phyloP scores from a whole-genome alignment of 805 yeast genomes.

The Sugiyamaella floridensis region DNA sequence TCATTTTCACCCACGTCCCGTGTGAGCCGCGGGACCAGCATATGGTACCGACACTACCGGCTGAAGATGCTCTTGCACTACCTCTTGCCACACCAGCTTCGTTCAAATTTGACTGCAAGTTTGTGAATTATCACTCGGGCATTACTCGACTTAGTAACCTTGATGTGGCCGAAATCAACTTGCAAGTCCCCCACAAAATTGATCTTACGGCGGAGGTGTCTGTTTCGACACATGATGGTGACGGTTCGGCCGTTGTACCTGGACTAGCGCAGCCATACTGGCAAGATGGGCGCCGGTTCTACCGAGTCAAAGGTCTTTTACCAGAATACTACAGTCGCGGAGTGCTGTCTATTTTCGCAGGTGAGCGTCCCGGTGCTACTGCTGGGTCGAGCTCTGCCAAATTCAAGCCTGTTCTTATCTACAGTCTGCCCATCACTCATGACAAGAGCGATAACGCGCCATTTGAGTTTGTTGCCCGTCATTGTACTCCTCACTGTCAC shows the following conservation, averaged over 20 bases:
- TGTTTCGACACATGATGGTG: conserved; percentile 18
- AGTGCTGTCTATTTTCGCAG: conserved; percentile 57
- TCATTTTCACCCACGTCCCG: conserved; percentile 85
- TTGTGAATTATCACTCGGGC: conserved; percentile 70
- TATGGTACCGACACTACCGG: conserved; percentile 76
- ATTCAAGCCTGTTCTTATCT: conserved; percentile 54
- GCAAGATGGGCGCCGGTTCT: conserved; percentile 56
- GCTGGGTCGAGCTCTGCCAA: conserved; percentile 1
- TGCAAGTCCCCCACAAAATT: conserved; percentile 62
- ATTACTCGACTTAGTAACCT: conserved; percentile 63
- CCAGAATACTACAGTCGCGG: conserved; percentile 69
- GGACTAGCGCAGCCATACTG: conserved; percentile 77
- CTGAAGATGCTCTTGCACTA: conserved; percentile 65
- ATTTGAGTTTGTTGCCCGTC: conserved; percentile 62
- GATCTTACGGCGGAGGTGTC: conserved; percentile 52
- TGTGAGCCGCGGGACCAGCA: conserved; percentile 73
- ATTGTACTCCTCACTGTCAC: conserved; percentile 63
- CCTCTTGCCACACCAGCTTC: conserved; percentile 87
- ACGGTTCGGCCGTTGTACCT: conserved; percentile 40
- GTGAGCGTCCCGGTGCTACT: conserved; percentile 49
- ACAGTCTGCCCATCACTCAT: conserved; percentile 71
- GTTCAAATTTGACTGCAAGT: conserved; percentile 49
- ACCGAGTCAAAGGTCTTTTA: conserved; percentile 71
- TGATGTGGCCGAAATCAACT: conserved; percentile 73
- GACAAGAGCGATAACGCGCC: conserved; percentile 50